Base-by-base conservation (phyloP, 495 filamentous ascomycete genomes). In the Lineolata rhizophorae region DNA sequence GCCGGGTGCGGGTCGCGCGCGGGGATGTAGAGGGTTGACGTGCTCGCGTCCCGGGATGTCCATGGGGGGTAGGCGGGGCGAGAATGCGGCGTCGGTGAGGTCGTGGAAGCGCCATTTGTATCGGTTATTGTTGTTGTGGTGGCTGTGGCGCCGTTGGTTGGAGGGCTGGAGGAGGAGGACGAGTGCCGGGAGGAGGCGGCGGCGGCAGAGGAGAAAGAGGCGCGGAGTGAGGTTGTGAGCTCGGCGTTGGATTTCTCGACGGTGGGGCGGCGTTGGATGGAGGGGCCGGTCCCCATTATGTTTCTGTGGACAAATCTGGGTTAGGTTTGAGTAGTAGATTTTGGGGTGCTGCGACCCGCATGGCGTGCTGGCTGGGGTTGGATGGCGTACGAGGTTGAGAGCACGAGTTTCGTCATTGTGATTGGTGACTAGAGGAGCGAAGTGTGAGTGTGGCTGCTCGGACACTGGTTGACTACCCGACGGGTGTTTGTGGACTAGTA, bases 161-260 rank as follows among this genome's bases (percentile, higher is more conserved):
- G 30, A 10, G 30, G 5, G 16, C 19, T 32, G 30, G 18, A 32
- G 22, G n/a, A 25, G 22, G n/a, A n/a, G n/a, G n/a, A n/a, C 22
- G 27, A 26, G 12, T 31, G 20, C 14, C 24, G 10, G 3, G 35
- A 5, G 19, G 13, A 6, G 16, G 38, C 11, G 22, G 32, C n/a
- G n/a, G n/a, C n/a, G n/a, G n/a, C 22, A 37, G 18, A 34, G 27
- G 38, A 46, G 52, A 92, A 78, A 52, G 82, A 90, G 40, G 62
- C 66, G 28, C 78, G 74, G 28, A 94, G 62, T n/a, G 79, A 76
- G 47, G 75, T 76, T 38, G 74, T 74, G 40, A 94, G 62, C 48
- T 94, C 84, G 41, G 82, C 65, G 50, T 90, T 92, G 28, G 81
- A 87, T 48, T 79, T 77, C 43, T 74, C 66, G 16, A 62, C 64